Conservation (phyloP, 2,329 filamentous ascomycete species). For the Cyanodermella asteris region DNA sequence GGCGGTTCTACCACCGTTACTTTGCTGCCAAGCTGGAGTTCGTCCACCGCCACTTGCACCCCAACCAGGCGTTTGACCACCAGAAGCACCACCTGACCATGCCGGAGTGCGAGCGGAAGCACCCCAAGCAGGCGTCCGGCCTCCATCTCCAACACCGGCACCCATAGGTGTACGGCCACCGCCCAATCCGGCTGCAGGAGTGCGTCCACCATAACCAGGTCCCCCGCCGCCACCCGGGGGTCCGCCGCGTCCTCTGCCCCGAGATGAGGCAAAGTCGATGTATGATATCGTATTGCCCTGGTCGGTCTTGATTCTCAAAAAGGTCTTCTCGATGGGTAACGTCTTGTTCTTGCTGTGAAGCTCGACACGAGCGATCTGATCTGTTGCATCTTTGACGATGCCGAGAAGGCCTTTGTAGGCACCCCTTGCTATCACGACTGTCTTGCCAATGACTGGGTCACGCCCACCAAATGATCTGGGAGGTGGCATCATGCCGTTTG, state of each 20-base stretch:
- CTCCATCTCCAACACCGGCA: slow-evolving; percentile 33
- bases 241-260: slow-evolving; percentile 23
- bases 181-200: slow-evolving; percentile 15
- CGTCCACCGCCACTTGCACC: slow-evolving; percentile 29
- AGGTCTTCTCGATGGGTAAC: slow-evolving; percentile 8
- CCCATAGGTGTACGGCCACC: slow-evolving; percentile 48
- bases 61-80: slow-evolving; percentile 42
- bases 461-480: slow-evolving; percentile 55
- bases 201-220: slow-evolving; percentile 21
- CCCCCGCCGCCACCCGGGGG: slow-evolving; percentile 26
- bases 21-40: slow-evolving; percentile 39
- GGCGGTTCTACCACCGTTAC: slow-evolving; percentile 47
- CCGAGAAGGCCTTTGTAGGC: slow-evolving; percentile 82
- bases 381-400: slow-evolving; percentile 87
- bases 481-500: slow-evolving; percentile 39
- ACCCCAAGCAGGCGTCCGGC: slow-evolving; percentile 60
- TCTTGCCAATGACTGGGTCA: slow-evolving; percentile 74
- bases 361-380: slow-evolving; percentile 69
- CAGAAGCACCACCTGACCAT: slow-evolving; percentile 31
- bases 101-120: slow-evolving; percentile 24
- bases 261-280: slow-evolving; percentile 24
- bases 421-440: slow-evolving; percentile 69
- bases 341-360: slow-evolving; percentile 88
- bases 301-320: slow-evolving; percentile 38
- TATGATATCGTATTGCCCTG: slow-evolving; percentile 60